Base-by-base conservation (phyloP, 441 rosid genomes). In the Theobroma grandiflorum region DNA sequence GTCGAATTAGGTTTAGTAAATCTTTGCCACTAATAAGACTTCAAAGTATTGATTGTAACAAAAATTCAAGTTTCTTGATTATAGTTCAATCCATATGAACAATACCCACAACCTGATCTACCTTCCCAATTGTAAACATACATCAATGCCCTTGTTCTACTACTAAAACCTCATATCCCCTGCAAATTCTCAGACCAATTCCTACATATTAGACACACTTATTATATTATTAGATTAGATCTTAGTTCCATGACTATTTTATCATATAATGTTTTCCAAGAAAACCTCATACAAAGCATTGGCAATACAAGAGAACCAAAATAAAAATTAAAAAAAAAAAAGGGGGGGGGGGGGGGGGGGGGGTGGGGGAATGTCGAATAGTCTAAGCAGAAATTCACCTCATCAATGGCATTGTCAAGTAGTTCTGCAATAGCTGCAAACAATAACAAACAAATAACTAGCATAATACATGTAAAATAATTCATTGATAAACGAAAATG, bases 341-440 rank as follows among this genome's bases (percentile, higher is more conserved):
- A n/a, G n/a, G n/a, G n/a, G n/a, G n/a, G n/a, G n/a, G n/a, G n/a
- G n/a, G n/a, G n/a, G n/a, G n/a, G n/a, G n/a, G n/a, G n/a, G n/a
- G n/a, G n/a, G n/a, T n/a, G n/a, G n/a, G n/a, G n/a, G n/a, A n/a
- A 65, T 31, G 66, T 22, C 78, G 49, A 63, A 72, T 63, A 72
- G 67, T 55, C 40, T 62, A 72, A 49, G 15, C 45, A 16, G 58
- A 78, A 76, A 77, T 78, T 89, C 85, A 96, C 99, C 99, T 96
- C 99, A 81, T 96, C 98, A 81, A 96, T 81, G 55, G 98, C 95
- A 85, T 96, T 96, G 88, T 96, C 99, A 63, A 96, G 94, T 86
- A 96, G 82, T 89, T 96, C 99, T 4, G 99, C 99, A 43, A 95
- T 80, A 66, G 99, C 99, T 96, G 94, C 83, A 92, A 78, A 80